Evolutionary conservation across 495 filamentous ascomycete species (phyloP).

Genomic region (Trichoderma gamsii): DNA sequence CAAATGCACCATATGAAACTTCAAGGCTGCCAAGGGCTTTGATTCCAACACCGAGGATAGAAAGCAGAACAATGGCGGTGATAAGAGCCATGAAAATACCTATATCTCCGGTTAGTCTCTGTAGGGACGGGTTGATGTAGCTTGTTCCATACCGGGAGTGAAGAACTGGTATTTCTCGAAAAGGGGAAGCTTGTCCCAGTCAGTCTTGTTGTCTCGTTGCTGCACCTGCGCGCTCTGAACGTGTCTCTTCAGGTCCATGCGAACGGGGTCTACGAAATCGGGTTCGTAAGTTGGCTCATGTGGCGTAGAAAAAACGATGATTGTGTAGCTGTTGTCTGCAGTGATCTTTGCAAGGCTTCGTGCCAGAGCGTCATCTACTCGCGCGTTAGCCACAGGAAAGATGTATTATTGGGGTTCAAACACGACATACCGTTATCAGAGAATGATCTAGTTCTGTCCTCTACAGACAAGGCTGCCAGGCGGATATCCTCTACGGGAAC

Average conservation of each 20-base stretch:
- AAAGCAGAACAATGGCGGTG: conserved; percentile 53
- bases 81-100: conserved; percentile 80
- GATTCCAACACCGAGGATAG: conserved; percentile 72
- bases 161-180: conserved; percentile 93
- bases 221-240: conserved; percentile 15
- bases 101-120: conserved; percentile 38
- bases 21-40: conserved; percentile 70
- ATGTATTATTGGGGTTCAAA: not conserved
- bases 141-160: conserved; percentile 47
- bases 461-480: conserved; percentile 38
- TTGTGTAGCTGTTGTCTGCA: conserved; percentile 37
- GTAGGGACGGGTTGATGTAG: not conserved
- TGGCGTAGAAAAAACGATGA: conserved; percentile 38
- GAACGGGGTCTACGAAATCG: conserved; percentile 37
- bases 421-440: conserved; percentile 56
- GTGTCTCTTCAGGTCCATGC: conserved; percentile 45
- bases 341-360: conserved; percentile 30
- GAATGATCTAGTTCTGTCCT: conserved; percentile 46
- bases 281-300: conserved; percentile 41
- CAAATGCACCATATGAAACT: conserved; percentile 89
- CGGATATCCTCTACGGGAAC: conserved; percentile 45
- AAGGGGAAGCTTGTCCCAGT: conserved; percentile 47
- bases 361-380: conserved; percentile 36
- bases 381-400: not conserved
- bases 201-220: conserved; percentile 23